A percentile compares a stretch with the other conserved stretches of the same genome.
phyloP scores from a whole-genome alignment of 2,329 filamentous ascomycete species.

The Cyclaneusma minus region DNA sequence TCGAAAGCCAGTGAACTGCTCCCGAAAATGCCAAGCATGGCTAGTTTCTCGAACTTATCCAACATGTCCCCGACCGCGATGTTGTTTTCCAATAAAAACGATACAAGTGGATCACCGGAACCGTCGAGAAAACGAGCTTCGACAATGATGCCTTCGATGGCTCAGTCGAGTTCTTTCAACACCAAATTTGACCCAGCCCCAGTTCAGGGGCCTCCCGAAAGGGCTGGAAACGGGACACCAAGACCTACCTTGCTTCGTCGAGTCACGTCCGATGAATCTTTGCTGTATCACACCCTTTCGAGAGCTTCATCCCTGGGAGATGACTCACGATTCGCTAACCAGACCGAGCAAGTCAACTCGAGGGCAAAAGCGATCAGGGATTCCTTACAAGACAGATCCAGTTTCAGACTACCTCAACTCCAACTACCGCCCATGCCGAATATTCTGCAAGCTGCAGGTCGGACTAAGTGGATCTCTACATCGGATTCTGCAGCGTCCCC shows the following conservation, averaged over 20 bases:
- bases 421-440: slow-evolving; percentile 47
- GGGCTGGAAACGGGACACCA: too few relatives aligned
- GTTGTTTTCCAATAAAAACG: background rate
- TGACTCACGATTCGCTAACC: slow-evolving; percentile 63
- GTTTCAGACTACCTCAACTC: too few relatives aligned
- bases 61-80: too few relatives aligned
- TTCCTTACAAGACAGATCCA: slow-evolving; percentile 65
- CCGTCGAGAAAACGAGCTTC: background rate
- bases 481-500: slow-evolving; percentile 8
- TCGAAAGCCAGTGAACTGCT: slow-evolving; percentile 27
- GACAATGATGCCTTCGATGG: too few relatives aligned
- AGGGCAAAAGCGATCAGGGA: slow-evolving; percentile 83
- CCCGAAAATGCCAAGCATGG: slow-evolving; percentile 14
- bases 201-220: slow-evolving; percentile 17
- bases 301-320: slow-evolving; percentile 73
- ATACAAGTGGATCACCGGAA: background rate
- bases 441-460: too few relatives aligned
- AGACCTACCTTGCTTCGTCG: too few relatives aligned
- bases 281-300: slow-evolving; percentile 63
- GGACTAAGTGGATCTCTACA: too few relatives aligned
- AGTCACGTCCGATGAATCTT: slow-evolving; percentile 62
- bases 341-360: slow-evolving; percentile 75
- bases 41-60: too few relatives aligned
- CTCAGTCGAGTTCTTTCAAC: slow-evolving; percentile 12
- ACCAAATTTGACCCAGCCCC: slow-evolving; percentile 6